Percentiles rank a stretch among this genome's conserved stretches.
These are phyloP conservation scores for Ensete glaucum DNA, from an alignment of 176 grass and related monocot species.

Conservation along the genomic window DNA sequence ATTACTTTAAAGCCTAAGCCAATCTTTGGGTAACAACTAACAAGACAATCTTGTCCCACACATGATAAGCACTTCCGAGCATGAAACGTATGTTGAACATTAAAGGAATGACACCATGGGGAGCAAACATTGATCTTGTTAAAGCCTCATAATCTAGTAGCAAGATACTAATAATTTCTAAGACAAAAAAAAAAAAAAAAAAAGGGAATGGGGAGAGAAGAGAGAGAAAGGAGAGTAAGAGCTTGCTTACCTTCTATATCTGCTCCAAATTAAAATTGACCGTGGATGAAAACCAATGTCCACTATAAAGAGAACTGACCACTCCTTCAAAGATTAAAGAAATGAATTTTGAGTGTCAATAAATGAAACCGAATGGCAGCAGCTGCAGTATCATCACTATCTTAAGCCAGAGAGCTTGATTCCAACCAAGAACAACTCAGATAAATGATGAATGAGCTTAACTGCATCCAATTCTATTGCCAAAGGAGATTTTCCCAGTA, in stretches of 20 bases:
- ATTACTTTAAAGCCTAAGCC: background rate
- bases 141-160: background rate
- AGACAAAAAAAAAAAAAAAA: background rate
- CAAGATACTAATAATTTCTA: background rate
- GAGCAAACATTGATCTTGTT: background rate
- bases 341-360: background rate
- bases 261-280: background rate
- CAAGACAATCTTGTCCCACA: background rate
- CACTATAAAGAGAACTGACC: background rate
- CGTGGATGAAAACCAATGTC: background rate
- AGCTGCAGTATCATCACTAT: background rate
- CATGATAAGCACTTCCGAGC: background rate
- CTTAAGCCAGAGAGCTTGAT: background rate
- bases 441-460: constrained; percentile 7
- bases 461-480: constrained; percentile 6
- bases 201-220: background rate
- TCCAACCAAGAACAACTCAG: background rate
- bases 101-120: background rate
- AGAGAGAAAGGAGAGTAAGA: background rate
- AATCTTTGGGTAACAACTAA: background rate
- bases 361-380: background rate
- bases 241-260: constrained; percentile 5
- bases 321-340: background rate
- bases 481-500: constrained; percentile 21
- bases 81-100: background rate